Percentiles rank a stretch among this genome's conserved stretches.
phyloP scores from a whole-genome alignment of 305 asterid genomes.

The Solanum hybrid region DNA sequence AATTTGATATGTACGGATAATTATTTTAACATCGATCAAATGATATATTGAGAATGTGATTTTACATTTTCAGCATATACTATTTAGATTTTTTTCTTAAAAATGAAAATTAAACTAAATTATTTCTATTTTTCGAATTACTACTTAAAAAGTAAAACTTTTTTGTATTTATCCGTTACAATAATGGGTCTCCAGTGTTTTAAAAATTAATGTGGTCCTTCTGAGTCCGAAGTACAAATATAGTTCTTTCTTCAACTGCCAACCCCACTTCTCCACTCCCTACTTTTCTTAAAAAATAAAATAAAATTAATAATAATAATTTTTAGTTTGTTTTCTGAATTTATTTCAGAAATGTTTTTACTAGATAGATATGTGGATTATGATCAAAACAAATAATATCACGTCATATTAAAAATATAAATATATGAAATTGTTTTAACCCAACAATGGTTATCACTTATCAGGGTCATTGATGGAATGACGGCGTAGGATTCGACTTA shows the following conservation, averaged over 20 bases:
- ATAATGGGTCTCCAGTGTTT: neutral
- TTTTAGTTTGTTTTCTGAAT: neutral
- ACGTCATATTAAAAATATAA: too few relatives aligned
- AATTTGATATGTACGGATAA: neutral
- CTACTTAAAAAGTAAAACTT: neutral
- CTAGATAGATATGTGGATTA: neutral
- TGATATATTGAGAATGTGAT: neutral
- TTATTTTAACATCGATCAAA: neutral
- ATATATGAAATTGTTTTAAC: neutral
- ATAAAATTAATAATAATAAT: neutral
- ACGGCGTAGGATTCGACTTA: neutral
- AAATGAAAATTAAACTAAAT: neutral
- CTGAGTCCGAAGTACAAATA: neutral
- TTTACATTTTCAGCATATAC: neutral
- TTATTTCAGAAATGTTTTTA: neutral
- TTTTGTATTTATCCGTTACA: slow-evolving; percentile 19
- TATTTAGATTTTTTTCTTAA: neutral
- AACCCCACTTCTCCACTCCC: neutral
- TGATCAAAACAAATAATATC: neutral
- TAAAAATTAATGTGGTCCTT: slow-evolving; percentile 10
- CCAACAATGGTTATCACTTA: neutral
- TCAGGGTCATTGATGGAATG: neutral
- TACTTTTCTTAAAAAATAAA: neutral
- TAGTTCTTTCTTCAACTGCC: neutral
- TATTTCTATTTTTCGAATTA: neutral